Base-by-base conservation (phyloP, 352 stramenopile species). In the Pythium scleroteichum region DNA sequence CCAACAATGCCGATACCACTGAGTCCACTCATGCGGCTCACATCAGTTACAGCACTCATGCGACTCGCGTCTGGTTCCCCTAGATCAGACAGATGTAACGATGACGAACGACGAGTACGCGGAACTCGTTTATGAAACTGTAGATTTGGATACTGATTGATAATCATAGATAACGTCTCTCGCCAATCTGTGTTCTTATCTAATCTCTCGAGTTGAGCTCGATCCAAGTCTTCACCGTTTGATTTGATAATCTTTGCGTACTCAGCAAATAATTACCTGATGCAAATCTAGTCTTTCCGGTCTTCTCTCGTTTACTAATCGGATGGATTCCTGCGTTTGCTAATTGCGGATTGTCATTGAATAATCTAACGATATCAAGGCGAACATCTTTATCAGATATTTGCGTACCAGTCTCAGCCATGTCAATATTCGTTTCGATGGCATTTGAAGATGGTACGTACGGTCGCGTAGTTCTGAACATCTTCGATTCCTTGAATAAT, bases 1-100 rank as follows among this genome's bases (percentile, higher is more conserved):
- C 46, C 32, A 17, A 44, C 26, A 39, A 62, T n/a, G n/a, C 53
- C 53, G 17, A 62, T 62, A 40, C 53, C 53, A 19, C 53, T 60
- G 24, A 60, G 39, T 20, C 24, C 23, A 13, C n/a, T n/a, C n/a
- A n/a, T n/a, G n/a, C n/a, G n/a, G n/a, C n/a, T 7, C 17, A 12
- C 20, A n/a, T 45, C 39, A 12, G 39, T 45, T 20, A 19, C 39
- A 45, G 5, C 39, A 20, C 9, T 45, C 16, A 45, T 45, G 17
- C 17, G 33, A 39, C 33, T 39, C 39, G 39, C 39, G 20, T 54
- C 27, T 35, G 49, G 32, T 56, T 35, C 32, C 45, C 10, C 49
- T 26, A 56, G 33, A 56, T 56, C 49, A 47, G 49, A 56, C 13
- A 60, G 41, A 46, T 52, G 53, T 22, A 60, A 39, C 17, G 53